phyloP scores from a whole-genome alignment of 1,284 basidiomycete genomes.

The Cryptococcus depauperatus region DNA sequence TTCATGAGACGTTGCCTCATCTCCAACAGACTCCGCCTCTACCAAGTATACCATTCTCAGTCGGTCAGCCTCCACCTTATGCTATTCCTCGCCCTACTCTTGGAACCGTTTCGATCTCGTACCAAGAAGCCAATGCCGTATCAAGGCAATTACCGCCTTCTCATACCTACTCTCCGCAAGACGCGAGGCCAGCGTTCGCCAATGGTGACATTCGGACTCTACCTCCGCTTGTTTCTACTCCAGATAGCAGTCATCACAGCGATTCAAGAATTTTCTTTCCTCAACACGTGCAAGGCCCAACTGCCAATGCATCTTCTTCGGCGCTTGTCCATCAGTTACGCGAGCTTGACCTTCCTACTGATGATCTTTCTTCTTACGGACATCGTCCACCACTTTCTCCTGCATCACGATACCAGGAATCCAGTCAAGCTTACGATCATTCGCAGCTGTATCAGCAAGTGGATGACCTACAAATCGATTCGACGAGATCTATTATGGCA shows the following conservation, averaged over 20 bases:
- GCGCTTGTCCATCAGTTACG: conserved; percentile 44
- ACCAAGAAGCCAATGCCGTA: conserved; percentile 27
- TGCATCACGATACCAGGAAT: background rate
- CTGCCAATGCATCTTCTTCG: conserved; percentile 23
- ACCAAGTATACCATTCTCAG: conserved; percentile 49
- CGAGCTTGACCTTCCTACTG: conserved; percentile 45
- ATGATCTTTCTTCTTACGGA: conserved; percentile 43
- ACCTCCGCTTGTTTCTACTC: conserved; percentile 44
- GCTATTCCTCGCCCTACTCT: conserved; percentile 21
- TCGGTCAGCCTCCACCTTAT: conserved; percentile 36
- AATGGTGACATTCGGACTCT: conserved; percentile 39
- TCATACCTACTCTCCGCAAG: conserved; percentile 51
- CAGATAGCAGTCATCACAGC: conserved; percentile 17
- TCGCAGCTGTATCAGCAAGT: conserved; percentile 12
- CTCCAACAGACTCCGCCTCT: conserved; percentile 50
- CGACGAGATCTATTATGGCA: conserved; percentile 7
- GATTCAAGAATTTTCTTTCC: conserved; percentile 19
- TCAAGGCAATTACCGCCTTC: conserved; percentile 56
- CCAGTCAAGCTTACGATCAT: too few species aligned
- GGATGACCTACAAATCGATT: conserved; percentile 9
- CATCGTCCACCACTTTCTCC: conserved; percentile 21
- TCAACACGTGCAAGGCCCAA: background rate
- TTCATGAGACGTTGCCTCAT: conserved; percentile 56
- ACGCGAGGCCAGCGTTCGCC: conserved; percentile 31
- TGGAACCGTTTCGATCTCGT: conserved; percentile 15